Base-by-base conservation (phyloP, 441 rosid species). In the Syzygium syzygioides region DNA sequence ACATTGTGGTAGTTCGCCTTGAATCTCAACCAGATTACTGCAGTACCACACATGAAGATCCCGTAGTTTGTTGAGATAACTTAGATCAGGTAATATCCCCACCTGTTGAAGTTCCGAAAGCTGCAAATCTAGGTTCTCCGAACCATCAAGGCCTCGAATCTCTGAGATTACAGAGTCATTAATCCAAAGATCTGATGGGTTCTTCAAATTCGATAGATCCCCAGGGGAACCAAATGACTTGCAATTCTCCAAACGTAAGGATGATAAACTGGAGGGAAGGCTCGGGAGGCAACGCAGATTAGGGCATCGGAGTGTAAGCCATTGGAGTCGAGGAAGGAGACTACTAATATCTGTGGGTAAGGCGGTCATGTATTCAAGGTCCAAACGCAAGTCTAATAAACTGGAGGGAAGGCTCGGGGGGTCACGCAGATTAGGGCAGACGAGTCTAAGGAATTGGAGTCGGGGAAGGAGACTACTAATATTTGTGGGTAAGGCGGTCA, bases 221-320 rank as follows among this genome's bases (percentile, higher is more conserved):
- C 12, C 37, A 0, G 17, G 1, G 3, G 45, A 66, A 32, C 0
- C 9, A 8, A 1, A 1, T 18, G 13, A 32, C 6, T 66, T 0
- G 79, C 79, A 32, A 32, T 0, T 0, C 0, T 0, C 0, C 76
- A 64, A 15, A 4, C 0, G 0, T 1, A 64, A 64, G 1, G 2
- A 0, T 15, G 11, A 64, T 15, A 64, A 32, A 66, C 41, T 64
- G 18, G 71, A 62, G 19, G 71, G 71, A 62, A 62, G 71, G 19
- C 20, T 14, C 0, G 37, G 20, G 10, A n/a, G 11, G 34, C 10
- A n/a, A 62, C 5, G 0, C 5, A 62, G 19, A 14, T 62, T n/a
- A 28, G 1, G 34, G 18, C 68, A n/a, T 0, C 0, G 0, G 0
- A 62, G 34, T 1, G 0, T 0, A 62, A 62, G 34, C 0, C 0